Evolutionary conservation across 768 basidiomycete species (phyloP), one percentile per base, ranked within the genome.

Genomic region (Mycena latifolia): DNA sequence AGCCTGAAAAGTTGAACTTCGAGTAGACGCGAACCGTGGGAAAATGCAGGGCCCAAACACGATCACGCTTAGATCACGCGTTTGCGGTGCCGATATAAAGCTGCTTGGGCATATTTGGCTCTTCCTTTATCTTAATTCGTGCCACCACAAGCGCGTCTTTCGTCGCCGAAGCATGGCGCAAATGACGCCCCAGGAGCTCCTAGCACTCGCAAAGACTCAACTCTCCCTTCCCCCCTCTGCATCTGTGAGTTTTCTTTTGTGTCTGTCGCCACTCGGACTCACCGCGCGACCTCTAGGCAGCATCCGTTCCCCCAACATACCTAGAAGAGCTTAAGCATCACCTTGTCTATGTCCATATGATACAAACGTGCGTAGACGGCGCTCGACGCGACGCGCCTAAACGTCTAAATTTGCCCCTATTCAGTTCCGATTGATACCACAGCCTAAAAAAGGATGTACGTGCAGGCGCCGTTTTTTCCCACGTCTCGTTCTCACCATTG

Each of bases 321-420:
- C 39, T 81, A 10, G 69, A 75, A 20, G 79, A 80, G 47, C 75
- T 83, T 1, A 72, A 72, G n/a, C 63, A 61, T n/a, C 80, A 82
- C 61, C 48, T 77, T 20, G 33, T 0, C 58, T 79, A 14, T 80
- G 73, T 56, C 80, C 79, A 1, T 33, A 75, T 17, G 81, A 81
- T 60, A 72, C 72, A 31, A 72, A 79, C 15, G 82, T 82, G 48
- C 39, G 78, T 72, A 22, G 24, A 20, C 39, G 35, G 5, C 15
- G 6, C 33, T 55, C 29, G 10, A 17, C 55, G 39, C 45, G 58
- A 45, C 55, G 50, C 48, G 60, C 18, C 28, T 15, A 11, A 0
- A 31, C 22, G 12, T 24, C 57, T 61, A 22, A 54, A 5, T 20
- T 24, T 46, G 35, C 54, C 28, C 56, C 20, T n/a, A n/a, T 62